Base-by-base conservation (phyloP, 2,329 filamentous ascomycete genomes). In the Trichoderma hamatum region DNA sequence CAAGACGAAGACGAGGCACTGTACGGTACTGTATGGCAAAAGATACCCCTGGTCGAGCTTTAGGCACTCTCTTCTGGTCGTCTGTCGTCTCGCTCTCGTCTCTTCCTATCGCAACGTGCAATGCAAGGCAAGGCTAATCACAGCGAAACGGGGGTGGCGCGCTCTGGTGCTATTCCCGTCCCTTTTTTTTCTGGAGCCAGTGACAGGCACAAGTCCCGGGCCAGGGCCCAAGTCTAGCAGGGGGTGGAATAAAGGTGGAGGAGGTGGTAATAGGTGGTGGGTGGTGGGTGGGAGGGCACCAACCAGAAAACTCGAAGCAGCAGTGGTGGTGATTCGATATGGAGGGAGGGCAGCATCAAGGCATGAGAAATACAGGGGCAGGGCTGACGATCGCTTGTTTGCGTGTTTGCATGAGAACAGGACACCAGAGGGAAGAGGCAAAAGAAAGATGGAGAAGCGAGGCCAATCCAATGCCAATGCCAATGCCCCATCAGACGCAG, bases 61-160 rank as follows among this genome's bases (percentile, higher is more conserved):
- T 49, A 49, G 46, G 46, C 51, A 54, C 39, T 32, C 34, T 56
- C 30, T 49, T 66, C n/a, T 13, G 30, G 13, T 30, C 28, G 55
- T 58, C 34, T 39, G 28, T 52, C 34, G 32, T 28, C 39, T 43
- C 39, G 39, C 39, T 9, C 39, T 43, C 39, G 39, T 28, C 30
- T 32, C 16, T n/a, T 34, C 11, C 16, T 16, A 26, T 64, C 46
- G 46, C 30, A 55, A 28, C 51, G 46, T 49, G 46, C 46, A 21
- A 13, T 49, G 46, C 46, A 24, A 14, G 34, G 43, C 30, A 64
- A 39, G 30, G 34, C 52, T 67, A 67, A 67, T 58, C 58, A 60
- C 39, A 58, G 46, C 39, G 28, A 68, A 63, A 68, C 66, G 32
- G 66, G 66, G 66, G 66, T 61, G 58, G 56, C 66, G 66, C 64